A percentile compares a stretch with the other conserved stretches of the same genome.
Conservation (phyloP, 2,329 filamentous ascomycete species). For the Aspergillus nomiae region DNA sequence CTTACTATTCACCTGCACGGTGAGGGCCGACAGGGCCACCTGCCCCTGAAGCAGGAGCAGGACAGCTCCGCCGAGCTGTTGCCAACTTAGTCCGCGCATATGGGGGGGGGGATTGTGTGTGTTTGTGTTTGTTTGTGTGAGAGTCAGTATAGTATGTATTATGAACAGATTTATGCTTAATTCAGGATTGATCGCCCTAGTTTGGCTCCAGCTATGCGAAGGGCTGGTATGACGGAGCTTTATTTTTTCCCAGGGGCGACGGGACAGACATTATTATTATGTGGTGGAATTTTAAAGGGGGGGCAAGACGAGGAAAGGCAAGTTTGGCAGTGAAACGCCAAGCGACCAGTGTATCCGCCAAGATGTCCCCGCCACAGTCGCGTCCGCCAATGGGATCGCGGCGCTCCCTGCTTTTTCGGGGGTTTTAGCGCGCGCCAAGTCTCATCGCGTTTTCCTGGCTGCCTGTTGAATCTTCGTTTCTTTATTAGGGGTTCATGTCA, state of each 20-base stretch:
- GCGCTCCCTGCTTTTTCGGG: background rate
- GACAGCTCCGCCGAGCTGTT: slow-evolving; percentile 6
- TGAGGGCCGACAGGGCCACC: slow-evolving; percentile 6
- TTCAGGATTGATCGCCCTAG: background rate
- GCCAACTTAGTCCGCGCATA: slow-evolving; percentile 4
- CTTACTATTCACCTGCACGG: slow-evolving; percentile 4
- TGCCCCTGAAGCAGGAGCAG: slow-evolving; percentile 8
- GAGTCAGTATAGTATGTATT: background rate
- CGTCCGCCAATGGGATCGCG: background rate
- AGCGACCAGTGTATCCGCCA: background rate
- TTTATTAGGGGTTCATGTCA: background rate
- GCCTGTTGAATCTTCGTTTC: background rate
- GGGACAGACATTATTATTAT: background rate
- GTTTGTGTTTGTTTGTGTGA: background rate
- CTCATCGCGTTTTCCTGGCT: background rate
- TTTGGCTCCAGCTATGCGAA: background rate
- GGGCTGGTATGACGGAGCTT: background rate
- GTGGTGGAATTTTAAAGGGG: slow-evolving; percentile 3
- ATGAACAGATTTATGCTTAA: background rate
- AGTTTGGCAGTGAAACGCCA: slow-evolving; percentile 4
- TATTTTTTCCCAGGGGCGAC: background rate
- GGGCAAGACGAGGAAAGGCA: background rate
- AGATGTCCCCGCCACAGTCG: background rate
- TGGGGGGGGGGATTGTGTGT: background rate
- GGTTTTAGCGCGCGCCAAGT: background rate